These are phyloP conservation scores for Phaeophleospora eucalypticola DNA, from an alignment of 2,329 filamentous ascomycete species.

Conservation along the genomic window DNA sequence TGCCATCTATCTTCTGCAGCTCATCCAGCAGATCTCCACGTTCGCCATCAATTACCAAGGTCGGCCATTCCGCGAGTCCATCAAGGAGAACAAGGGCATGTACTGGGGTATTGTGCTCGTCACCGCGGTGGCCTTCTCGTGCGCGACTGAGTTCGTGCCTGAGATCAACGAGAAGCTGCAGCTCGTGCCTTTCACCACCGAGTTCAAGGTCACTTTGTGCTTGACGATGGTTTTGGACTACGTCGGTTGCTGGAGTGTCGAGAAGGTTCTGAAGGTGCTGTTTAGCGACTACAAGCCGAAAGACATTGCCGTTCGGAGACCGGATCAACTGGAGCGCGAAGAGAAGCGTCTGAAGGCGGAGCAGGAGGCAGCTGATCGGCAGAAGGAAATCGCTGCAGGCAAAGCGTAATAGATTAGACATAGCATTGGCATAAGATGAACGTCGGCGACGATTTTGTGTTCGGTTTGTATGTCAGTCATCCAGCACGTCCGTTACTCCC, in stretches of 20 bases:
- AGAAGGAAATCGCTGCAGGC: slow-evolving; percentile 33
- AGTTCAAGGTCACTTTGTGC: slow-evolving; percentile 87
- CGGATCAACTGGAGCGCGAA: slow-evolving; percentile 81
- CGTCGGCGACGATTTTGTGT: background rate
- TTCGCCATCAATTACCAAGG: slow-evolving; percentile 99
- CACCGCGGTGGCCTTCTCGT: slow-evolving; percentile 84
- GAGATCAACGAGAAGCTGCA: slow-evolving; percentile 92
- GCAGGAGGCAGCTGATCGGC: slow-evolving; percentile 37
- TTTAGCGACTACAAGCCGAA: slow-evolving; percentile 93
- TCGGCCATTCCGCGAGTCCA: slow-evolving; percentile 91
- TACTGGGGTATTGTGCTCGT: slow-evolving; percentile 94
- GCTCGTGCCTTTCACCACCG: slow-evolving; percentile 80
- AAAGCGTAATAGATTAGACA: slow-evolving; percentile 24
- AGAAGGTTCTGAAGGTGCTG: slow-evolving; percentile 74
- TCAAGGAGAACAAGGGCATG: slow-evolving; percentile 95
- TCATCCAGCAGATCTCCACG: slow-evolving; percentile 98
- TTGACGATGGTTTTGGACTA: slow-evolving; percentile 84
- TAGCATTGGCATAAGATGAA: background rate
- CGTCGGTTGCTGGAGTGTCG: slow-evolving; percentile 78
- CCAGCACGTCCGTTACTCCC: background rate
- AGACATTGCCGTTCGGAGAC: slow-evolving; percentile 81
- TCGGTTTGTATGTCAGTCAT: background rate
- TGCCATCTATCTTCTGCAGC: slow-evolving; percentile 91
- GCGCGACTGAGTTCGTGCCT: slow-evolving; percentile 90
- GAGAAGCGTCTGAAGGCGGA: slow-evolving; percentile 58